Base-by-base conservation (phyloP, 371 early-diverging fungal species). In the Polyrhizophydium stewartii region DNA sequence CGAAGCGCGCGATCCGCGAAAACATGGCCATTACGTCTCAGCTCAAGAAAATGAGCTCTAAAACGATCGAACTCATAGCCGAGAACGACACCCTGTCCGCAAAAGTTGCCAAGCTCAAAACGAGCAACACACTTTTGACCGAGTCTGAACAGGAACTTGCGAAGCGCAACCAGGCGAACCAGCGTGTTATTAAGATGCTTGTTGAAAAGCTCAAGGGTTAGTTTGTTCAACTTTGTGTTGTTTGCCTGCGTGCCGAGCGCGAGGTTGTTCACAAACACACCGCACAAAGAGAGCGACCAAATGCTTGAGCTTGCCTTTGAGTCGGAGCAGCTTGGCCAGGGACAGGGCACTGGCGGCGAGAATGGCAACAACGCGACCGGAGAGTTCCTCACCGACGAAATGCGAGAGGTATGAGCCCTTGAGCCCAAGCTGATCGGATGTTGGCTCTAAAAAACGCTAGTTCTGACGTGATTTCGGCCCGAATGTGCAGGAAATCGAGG, bases 1-100 rank as follows among this genome's bases (percentile, higher is more conserved):
- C 79, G 16, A 81, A 81, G 62, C 72, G 82, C n/a, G 82, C 82
- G 33, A 78, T 81, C 56, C 69, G 79, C 21, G 82, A 81, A 70
- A 81, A 81, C 66, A 78, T 77, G 76, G 71, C 72, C 27, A 77
- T 81, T 19, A 73, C 78, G 10, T 65, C 82, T 0, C 82, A 81
- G 62, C 68, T 81, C 46, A 75, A 81, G 47, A 78, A 79, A 58
- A 81, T 81, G 82, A 69, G 70, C 41, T 55, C 68, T 21, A 73
- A 72, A 46, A 77, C 78, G 2, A 59, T 74, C 19, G 78, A 77
- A 37, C 63, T 79, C 37, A 62, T 81, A 37, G 59, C 73, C 10
- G 78, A 78, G 49, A 81, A 78, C 58, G 77, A 79, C 21, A 45
- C 58, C n/a, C 67, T 78, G 38, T 71, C 56, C 12, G 49, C 59